phyloP scores from a whole-genome alignment of 208 protist species.

The Tritrichomonas musculus region DNA sequence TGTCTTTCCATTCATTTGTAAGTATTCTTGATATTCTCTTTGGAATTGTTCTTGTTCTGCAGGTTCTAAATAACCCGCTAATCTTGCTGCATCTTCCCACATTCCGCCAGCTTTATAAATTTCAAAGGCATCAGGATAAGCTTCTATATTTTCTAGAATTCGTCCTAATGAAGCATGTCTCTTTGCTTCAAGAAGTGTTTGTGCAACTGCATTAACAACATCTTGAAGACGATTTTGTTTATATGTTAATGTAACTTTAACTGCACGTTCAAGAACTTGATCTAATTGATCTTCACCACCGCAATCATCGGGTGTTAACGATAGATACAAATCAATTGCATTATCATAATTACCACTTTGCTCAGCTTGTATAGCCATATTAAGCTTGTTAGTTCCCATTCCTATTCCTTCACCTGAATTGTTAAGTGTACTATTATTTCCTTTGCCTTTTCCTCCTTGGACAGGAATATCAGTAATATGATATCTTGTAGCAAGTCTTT shows the following conservation, averaged over 20 bases:
- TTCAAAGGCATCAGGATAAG: not conserved
- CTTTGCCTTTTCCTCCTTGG: not conserved
- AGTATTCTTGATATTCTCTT: not conserved
- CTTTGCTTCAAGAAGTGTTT: not conserved
- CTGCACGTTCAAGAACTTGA: not conserved
- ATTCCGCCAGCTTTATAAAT: not conserved
- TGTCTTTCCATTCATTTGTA: not conserved
- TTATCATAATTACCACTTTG: not conserved
- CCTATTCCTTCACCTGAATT: not conserved
- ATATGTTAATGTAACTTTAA: not conserved
- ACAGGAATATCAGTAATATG: not conserved
- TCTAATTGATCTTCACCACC: not conserved
- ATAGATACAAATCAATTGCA: not conserved
- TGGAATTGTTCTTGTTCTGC: not conserved
- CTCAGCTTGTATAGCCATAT: not conserved
- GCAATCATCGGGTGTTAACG: not conserved
- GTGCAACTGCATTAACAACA: not conserved
- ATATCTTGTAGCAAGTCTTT: not conserved
- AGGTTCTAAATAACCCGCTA: not conserved
- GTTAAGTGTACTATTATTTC: not conserved
- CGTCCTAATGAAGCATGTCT: not conserved
- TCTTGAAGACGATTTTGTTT: not conserved
- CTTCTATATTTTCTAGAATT: not conserved
- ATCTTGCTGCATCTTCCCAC: not conserved
- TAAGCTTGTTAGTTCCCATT: not conserved